A percentile compares a stretch with the other conserved stretches of the same genome.
These are phyloP conservation scores for Fusarium nygamai DNA, from an alignment of 2,329 filamentous ascomycete genomes.

Conservation along the genomic window DNA sequence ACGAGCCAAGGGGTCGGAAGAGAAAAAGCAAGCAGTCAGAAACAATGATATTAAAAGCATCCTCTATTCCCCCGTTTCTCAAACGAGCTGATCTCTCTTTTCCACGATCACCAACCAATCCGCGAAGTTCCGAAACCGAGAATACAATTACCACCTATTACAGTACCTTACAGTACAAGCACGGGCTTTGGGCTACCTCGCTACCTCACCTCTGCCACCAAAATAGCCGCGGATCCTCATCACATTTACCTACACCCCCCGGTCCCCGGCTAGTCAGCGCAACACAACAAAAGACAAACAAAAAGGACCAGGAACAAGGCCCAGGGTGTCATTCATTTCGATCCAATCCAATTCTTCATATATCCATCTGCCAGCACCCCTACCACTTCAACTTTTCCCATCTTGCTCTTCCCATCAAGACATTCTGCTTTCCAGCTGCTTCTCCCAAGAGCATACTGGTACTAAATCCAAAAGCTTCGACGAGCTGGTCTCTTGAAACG, in stretches of 20 bases:
- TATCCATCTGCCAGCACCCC: slow-evolving; percentile 23
- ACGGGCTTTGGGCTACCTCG: slow-evolving; percentile 10
- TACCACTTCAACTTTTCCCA: slow-evolving; percentile 17
- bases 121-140: slow-evolving; percentile 28
- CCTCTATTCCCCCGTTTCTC: neutral
- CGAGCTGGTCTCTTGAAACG: slow-evolving; percentile 32
- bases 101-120: slow-evolving; percentile 30
- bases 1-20: neutral
- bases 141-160: slow-evolving; percentile 10
- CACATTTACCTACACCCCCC: slow-evolving; percentile 25
- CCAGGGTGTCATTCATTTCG: slow-evolving; percentile 21
- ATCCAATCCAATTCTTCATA: slow-evolving; percentile 17
- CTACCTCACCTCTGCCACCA: slow-evolving; percentile 16
- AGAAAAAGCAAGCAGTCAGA: slow-evolving; percentile 15
- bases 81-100: slow-evolving; percentile 15
- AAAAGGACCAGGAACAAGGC: slow-evolving; percentile 5
- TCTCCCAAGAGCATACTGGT: neutral
- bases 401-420: neutral
- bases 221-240: slow-evolving; percentile 40
- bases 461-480: slow-evolving; percentile 5
- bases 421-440: neutral
- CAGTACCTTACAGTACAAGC: neutral
- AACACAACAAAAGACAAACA: slow-evolving; percentile 9
- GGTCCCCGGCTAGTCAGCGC: neutral
- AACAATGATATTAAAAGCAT: slow-evolving; percentile 17